These are phyloP conservation scores for bread wheat (Triticum aestivum) DNA, from an alignment of 176 grass and related monocot species.

Conservation along the genomic window IWGSC_CS_RefSeq_v2.1 NC_057798.1:225407955-225408454, in stretches of 20 bases:
- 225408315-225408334: background rate
- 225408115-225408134: slow-evolving; percentile 85
- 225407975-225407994: slow-evolving; percentile 77
- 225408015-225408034: background rate
- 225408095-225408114: slow-evolving; percentile 91
- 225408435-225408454: slow-evolving; percentile 52
- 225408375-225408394: slow-evolving; percentile 38
- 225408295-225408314: background rate
- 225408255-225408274: slow-evolving; percentile 82
- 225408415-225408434: slow-evolving; percentile 72
- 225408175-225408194: slow-evolving; percentile 92
- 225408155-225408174: slow-evolving; percentile 73
- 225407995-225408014: slow-evolving; percentile 64
- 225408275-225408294: slow-evolving; percentile 89
- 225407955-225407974: slow-evolving; percentile 85
- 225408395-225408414: slow-evolving; percentile 24
- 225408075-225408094: background rate
- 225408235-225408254: slow-evolving; percentile 87
- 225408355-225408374: slow-evolving; percentile 34
- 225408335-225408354: background rate
- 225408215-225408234: slow-evolving; percentile 89
- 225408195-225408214: slow-evolving; percentile 89
- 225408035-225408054: background rate
- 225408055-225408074: background rate
- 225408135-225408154: slow-evolving; percentile 98